These are phyloP conservation scores for Biancaea sappan DNA, from an alignment of 306 rosid species.

Conservation along the genomic window DNA sequence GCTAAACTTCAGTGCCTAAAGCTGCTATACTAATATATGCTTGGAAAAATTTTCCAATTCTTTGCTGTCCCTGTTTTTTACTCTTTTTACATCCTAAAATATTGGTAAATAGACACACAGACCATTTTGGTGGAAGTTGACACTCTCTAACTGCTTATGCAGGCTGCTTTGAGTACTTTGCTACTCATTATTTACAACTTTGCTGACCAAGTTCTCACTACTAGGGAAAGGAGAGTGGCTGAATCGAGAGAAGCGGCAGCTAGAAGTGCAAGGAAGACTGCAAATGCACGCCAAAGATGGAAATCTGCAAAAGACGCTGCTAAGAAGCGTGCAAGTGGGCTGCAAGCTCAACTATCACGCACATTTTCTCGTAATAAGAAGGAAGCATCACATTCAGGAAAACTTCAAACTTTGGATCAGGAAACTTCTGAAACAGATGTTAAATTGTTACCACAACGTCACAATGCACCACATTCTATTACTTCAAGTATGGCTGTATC, in stretches of 20 bases:
- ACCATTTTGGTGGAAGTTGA: constrained; percentile 38
- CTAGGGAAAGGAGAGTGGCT: constrained; percentile 81
- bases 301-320: constrained; percentile 78
- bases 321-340: constrained; percentile 74
- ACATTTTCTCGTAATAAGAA: constrained; percentile 68
- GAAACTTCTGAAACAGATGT: constrained; percentile 43
- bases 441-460: constrained; percentile 38
- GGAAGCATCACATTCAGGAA: constrained; percentile 43
- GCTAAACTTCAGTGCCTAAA: constrained; percentile 1
- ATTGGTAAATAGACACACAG: not conserved
- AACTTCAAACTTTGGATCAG: constrained; percentile 55
- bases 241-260: constrained; percentile 94
- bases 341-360: constrained; percentile 81
- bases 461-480: constrained; percentile 37
- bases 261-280: constrained; percentile 70
- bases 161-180: constrained; percentile 90
- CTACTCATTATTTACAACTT: constrained; percentile 96
- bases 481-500: constrained; percentile 44
- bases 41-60: constrained; percentile 6
- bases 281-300: constrained; percentile 85
- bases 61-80: constrained; percentile 7
- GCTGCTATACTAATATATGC: not conserved
- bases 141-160: constrained; percentile 60
- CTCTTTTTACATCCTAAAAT: constrained; percentile 11
- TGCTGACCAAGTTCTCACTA: constrained; percentile 91